These are phyloP conservation scores for Cyberlindnera mycetangii DNA, from an alignment of 805 yeast species.

Conservation along the genomic window DNA sequence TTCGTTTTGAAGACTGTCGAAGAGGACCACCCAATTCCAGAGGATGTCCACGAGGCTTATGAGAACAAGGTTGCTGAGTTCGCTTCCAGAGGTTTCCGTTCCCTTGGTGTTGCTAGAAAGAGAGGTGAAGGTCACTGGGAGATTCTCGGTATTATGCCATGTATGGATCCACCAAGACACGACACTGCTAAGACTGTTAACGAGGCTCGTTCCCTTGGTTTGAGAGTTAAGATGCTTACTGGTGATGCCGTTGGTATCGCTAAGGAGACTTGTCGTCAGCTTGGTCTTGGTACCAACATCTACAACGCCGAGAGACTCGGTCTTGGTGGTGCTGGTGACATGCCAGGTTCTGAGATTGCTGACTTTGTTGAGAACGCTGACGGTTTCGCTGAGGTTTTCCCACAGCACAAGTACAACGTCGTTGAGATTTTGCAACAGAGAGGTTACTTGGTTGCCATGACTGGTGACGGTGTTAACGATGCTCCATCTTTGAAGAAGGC, in stretches of 20 bases:
- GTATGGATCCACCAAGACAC: constrained; percentile 99
- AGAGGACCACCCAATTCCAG: constrained; percentile 95
- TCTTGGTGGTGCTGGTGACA: constrained; percentile 88
- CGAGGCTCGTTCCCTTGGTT: constrained; percentile 89
- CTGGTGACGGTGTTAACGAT: constrained; percentile 99
- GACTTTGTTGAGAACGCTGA: constrained; percentile 97
- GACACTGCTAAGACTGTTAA: constrained; percentile 92
- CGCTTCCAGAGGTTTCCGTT: constrained; percentile 97
- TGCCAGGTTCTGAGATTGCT: constrained; percentile 97
- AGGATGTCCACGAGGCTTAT: constrained; percentile 89
- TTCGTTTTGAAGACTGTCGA: constrained; percentile 95
- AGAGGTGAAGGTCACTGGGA: constrained; percentile 99
- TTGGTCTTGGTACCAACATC: constrained; percentile 94
- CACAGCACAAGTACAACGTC: constrained; percentile 94
- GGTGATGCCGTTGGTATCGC: constrained; percentile 99
- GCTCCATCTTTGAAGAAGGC: constrained; percentile 98
- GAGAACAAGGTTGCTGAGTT: constrained; percentile 97
- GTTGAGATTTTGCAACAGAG: constrained; percentile 93
- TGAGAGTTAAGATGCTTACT: constrained; percentile 95
- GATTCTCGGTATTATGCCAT: constrained; percentile 96
- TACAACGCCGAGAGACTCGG: constrained; percentile 97
- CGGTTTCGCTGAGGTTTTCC: constrained; percentile 98
- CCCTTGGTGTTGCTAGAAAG: constrained; percentile 98
- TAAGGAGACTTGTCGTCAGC: constrained; percentile 96
- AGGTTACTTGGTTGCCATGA: constrained; percentile 98